Evolutionary conservation across 2,329 filamentous ascomycete species (phyloP).

Genomic region (Aureobasidium sp.): DNA sequence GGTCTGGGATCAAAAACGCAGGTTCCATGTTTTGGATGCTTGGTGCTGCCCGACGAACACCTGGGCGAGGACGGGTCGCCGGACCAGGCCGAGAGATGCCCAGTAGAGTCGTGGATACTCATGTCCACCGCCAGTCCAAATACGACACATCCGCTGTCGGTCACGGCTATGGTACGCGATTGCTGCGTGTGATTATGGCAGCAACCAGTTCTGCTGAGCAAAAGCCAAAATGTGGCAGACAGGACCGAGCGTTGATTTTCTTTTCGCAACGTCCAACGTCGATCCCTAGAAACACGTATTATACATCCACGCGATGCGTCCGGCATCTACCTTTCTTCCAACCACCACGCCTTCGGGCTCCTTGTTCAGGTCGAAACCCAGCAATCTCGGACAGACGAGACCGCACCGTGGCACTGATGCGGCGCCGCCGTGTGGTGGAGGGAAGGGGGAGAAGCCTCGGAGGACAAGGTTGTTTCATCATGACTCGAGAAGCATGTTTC

Average conservation of each 20-base stretch:
- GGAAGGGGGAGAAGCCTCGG: slow-evolving; percentile 1
- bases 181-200: background rate
- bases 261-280: slow-evolving; percentile 11
- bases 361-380: slow-evolving; percentile 1
- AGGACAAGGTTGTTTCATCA: slow-evolving; percentile 10
- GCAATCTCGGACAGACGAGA: slow-evolving; percentile 4
- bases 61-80: background rate
- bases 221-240: slow-evolving; percentile 3
- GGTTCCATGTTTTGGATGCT: slow-evolving; percentile 6
- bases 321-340: background rate
- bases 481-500: slow-evolving; percentile 1
- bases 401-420: background rate
- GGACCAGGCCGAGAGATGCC: slow-evolving; percentile 6
- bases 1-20: slow-evolving; percentile 8
- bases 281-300: slow-evolving; percentile 4
- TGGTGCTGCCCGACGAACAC: slow-evolving; percentile 9
- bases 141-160: background rate
- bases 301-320: background rate
- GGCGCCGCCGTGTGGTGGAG: background rate
- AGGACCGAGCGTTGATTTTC: slow-evolving; percentile 7
- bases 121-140: slow-evolving; percentile 1
- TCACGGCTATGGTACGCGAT: background rate
- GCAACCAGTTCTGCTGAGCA: slow-evolving; percentile 5
- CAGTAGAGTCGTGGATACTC: background rate
- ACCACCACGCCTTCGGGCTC: background rate